Conservation (phyloP, 208 protist genomes). For the Leishmania gerbilli region DNA sequence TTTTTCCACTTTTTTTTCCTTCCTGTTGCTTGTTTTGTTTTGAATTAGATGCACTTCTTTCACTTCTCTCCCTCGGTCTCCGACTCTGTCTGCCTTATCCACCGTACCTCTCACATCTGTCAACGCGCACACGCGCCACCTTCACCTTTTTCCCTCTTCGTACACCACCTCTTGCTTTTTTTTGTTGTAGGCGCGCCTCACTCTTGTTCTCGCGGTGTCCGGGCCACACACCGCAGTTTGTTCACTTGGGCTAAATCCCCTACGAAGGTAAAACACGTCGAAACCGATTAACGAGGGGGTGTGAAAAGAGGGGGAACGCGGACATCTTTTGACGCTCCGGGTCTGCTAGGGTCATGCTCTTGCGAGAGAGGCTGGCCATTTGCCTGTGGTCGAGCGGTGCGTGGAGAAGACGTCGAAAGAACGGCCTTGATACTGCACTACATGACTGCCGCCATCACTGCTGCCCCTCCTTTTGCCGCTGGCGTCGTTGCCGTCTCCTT, state of each 20-base stretch:
- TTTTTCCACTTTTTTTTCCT: neutral
- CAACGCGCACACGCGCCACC: neutral
- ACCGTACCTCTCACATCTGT: neutral
- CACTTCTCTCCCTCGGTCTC: neutral
- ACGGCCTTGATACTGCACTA: neutral
- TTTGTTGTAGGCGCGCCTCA: neutral
- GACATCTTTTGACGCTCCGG: neutral
- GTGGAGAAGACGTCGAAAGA: neutral
- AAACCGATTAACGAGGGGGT: neutral
- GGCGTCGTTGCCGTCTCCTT: neutral
- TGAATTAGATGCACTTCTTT: conserved; percentile 1
- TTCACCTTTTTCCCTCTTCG: neutral
- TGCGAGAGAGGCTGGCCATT: neutral
- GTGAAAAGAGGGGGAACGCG: neutral
- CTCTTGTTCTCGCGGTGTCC: neutral
- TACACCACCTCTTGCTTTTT: neutral
- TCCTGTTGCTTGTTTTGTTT: neutral
- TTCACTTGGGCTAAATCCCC: neutral
- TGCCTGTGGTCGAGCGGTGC: neutral
- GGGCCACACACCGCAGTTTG: neutral
- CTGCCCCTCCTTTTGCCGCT: neutral
- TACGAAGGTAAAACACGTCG: neutral
- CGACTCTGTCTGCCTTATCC: neutral
- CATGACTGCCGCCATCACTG: neutral
- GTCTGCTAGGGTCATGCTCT: neutral